Percentiles rank a stretch among this genome's conserved stretches.
phyloP scores from a whole-genome alignment of 73 alveolate genomes.

The Paramecium bursaria region DNA sequence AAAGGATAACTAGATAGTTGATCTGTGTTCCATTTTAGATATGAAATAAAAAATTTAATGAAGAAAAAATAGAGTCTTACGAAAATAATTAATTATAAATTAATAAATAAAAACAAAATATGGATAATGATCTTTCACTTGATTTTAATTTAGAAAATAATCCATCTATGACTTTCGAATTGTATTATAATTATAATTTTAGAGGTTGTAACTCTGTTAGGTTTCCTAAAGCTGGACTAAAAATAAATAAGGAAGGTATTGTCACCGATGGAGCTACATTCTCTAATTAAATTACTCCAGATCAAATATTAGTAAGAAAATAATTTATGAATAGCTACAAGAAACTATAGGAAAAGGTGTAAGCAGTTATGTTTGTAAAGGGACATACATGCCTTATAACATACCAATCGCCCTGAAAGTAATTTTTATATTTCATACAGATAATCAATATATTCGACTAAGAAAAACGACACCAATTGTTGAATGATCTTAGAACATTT shows the following conservation, averaged over 20 bases:
- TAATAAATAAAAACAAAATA: too few relatives aligned
- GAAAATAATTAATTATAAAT: too few relatives aligned
- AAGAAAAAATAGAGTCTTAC: too few relatives aligned
- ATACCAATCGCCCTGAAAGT: constrained; percentile 73
- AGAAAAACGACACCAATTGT: constrained; percentile 75
- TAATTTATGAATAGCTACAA: constrained; percentile 1
- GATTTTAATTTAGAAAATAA: constrained; percentile 31
- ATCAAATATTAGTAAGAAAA: constrained; percentile 24
- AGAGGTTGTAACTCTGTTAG: constrained; percentile 64
- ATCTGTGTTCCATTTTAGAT: too few relatives aligned
- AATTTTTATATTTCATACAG: not conserved
- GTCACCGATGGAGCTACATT: constrained; percentile 45
- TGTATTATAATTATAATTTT: constrained; percentile 31
- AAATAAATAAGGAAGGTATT: constrained; percentile 64
- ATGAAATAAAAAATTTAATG: too few relatives aligned
- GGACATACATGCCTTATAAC: constrained; percentile 69
- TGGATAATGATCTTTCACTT: constrained; percentile 14
- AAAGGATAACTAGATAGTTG: constrained; percentile 30
- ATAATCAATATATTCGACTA: constrained; percentile 78
- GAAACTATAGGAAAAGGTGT: constrained; percentile 77
- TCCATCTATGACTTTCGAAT: constrained; percentile 48
- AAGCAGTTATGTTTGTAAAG: constrained; percentile 74
- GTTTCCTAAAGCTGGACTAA: constrained; percentile 63
- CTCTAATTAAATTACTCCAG: constrained; percentile 33
- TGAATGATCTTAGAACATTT: constrained; percentile 71